Evolutionary conservation across 352 stramenopile species (phyloP), one percentile per base, ranked within the genome.

Genomic region (Vaucheria bursata): DNA sequence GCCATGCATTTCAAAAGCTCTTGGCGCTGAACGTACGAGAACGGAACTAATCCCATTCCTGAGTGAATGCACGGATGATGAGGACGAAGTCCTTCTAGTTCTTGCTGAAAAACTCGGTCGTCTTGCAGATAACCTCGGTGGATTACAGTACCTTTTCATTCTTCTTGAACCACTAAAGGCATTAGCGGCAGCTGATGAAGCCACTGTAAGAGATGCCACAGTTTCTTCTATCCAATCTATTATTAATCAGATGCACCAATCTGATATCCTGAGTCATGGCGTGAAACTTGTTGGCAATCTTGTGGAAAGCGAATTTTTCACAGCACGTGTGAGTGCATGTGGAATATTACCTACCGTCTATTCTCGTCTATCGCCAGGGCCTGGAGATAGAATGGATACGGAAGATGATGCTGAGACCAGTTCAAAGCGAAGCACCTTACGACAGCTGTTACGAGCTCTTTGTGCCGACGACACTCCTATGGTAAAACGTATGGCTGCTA

Each of bases 11-110:
- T 91, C 91, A 18, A 86, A 89, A 71, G 93, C 92, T 25, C 85
- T 97, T 33, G 93, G 93, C 1, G 87, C 87, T 2, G 87, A 96
- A 66, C 89, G 93, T 40, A 95, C 92, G 71, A 87, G 91, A 59
- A 88, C 93, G 45, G 96, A 99, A 87, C 87, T 99, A 12, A 80
- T 99, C n/a, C 95, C 96, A 0, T 99, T 99, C 80, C 86, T 99
- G 39, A 94, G 94, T 77, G 95, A 98, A 77, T 96, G 90, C 12
- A 89, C 97, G 18, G 95, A 98, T 79, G 95, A 98, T 76, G 94
- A 98, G 81, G 96, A 99, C 85, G 94, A 98, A 83, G 77, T 85
- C n/a, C 83, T 97, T 77, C 81, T 96, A 69, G 89, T 93, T 40
- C 94, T 97, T 87, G 92, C 93, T 1, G 91, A 97, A 79, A 88